Conservation (phyloP, 345 rosid species). For the Rhizophora mangle region DNA sequence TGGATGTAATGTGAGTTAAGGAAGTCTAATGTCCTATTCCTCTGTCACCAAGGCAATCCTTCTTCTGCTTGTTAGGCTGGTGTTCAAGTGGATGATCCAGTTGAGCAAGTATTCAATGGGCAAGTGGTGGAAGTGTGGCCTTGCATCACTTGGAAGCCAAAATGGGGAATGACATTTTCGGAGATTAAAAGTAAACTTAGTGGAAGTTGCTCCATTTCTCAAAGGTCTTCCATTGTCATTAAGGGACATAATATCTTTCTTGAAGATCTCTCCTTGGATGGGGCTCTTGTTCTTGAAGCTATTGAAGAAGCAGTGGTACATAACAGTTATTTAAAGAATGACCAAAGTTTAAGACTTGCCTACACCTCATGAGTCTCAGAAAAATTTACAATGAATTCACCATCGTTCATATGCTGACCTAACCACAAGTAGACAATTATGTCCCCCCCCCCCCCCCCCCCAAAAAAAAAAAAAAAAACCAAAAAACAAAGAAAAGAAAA, state of each 20-base stretch:
- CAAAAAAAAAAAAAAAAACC: too few species aligned
- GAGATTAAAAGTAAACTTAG: constrained; percentile 64
- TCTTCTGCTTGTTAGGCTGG: constrained; percentile 56
- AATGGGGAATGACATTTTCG: constrained; percentile 77
- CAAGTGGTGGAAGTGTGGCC: constrained; percentile 98
- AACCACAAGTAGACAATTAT: too few species aligned
- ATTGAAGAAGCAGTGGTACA: constrained; percentile 80
- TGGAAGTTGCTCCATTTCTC: constrained; percentile 62
- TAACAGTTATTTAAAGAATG: too few species aligned
- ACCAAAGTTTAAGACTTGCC: too few species aligned
- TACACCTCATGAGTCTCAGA: too few species aligned
- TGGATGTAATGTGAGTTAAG: too few species aligned
- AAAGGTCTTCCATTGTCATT: constrained; percentile 63
- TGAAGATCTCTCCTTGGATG: constrained; percentile 68
- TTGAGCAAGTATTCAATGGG: constrained; percentile 57
- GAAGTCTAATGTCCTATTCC: not conserved
- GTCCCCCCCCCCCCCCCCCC: too few species aligned
- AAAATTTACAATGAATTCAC: too few species aligned
- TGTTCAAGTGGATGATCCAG: constrained; percentile 66
- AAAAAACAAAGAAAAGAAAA: too few species aligned
- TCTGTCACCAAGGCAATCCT: constrained; percentile 12
- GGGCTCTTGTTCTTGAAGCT: constrained; percentile 68
- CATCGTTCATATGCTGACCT: too few species aligned
- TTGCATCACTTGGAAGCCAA: constrained; percentile 75
- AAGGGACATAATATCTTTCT: constrained; percentile 55